These are phyloP conservation scores for Fraxinus americana DNA, from an alignment of 257 asterid genomes.

Conservation along the genomic window DNA sequence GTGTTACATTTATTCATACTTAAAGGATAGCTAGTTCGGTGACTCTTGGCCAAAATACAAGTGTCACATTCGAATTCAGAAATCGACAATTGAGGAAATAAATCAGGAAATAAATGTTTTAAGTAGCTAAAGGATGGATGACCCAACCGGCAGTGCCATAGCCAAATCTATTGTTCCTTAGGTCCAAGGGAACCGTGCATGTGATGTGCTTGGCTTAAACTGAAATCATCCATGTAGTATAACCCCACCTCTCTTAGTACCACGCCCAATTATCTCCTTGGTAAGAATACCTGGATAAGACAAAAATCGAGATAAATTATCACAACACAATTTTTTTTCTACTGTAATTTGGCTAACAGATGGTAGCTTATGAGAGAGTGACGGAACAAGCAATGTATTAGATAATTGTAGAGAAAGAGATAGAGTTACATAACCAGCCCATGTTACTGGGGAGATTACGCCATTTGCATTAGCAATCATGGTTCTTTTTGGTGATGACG, in stretches of 20 bases:
- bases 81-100: too few species aligned
- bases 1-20: too few species aligned
- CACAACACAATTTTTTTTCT: background rate
- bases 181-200: too few species aligned
- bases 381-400: slow-evolving; percentile 2
- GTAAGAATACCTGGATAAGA: background rate
- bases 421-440: background rate
- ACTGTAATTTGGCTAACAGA: background rate
- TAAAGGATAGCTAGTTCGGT: too few species aligned
- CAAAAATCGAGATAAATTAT: background rate
- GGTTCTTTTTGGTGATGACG: background rate
- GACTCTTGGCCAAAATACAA: too few species aligned
- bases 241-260: slow-evolving; percentile 2
- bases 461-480: background rate
- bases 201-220: background rate
- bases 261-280: background rate
- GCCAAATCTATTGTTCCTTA: background rate
- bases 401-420: background rate
- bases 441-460: background rate
- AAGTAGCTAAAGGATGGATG: too few species aligned
- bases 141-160: background rate
- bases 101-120: too few species aligned
- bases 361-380: background rate
- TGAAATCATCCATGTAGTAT: background rate
- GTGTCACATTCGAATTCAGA: too few species aligned